Evolutionary conservation across 2,329 filamentous ascomycete genomes (phyloP), one percentile per base, ranked within the genome.

Genomic region (Xenoacremonium recifei): DNA sequence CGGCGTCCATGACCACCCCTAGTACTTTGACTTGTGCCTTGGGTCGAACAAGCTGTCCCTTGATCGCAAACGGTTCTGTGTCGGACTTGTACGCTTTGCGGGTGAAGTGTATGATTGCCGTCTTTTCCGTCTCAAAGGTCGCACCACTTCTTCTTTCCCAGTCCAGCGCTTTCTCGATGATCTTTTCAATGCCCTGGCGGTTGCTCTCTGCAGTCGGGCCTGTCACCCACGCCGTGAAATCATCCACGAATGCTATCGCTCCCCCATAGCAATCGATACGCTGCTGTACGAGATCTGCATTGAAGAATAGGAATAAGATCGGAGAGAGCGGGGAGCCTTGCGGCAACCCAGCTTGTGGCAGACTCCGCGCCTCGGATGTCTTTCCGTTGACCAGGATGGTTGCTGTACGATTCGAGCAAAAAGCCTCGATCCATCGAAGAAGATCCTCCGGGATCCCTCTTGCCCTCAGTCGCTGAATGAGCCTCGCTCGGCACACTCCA

Each of bases 61-160:
- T 50, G 17, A 47, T 44, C 17, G 23, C 23, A 18, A 44, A 40
- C 5, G 32, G 38, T 15, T 45, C 38, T 21, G 19, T 20, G n/a
- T 44, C 30, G 21, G 32, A 21, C 85, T 78, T 46, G 20, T 43
- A 31, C 3, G 37, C 38, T 7, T 57, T 81, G 77, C 48, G 73
- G 38, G 83, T 77, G 50, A 84, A 84, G 50, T 80, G 77, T 6
- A 81, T 80, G 76, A 84, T 82, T 48, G 77, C 75, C 44, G 79
- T 75, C 50, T 79, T 51, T 7, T 51, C 40, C 11, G 45, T 42
- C 34, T 48, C 38, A 21, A 51, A 51, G 13, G 43, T 49, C 17
- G 38, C 43, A 15, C 40, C 44, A 16, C 44, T 44, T 17, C 37
- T 16, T 18, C 21, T 37, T 18, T 43, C 44, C 35, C 35, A 42